Percentiles rank a stretch among this genome's conserved stretches.
phyloP scores from a whole-genome alignment of 2,329 filamentous ascomycete species.

The Byssothecium circinans region DNA sequence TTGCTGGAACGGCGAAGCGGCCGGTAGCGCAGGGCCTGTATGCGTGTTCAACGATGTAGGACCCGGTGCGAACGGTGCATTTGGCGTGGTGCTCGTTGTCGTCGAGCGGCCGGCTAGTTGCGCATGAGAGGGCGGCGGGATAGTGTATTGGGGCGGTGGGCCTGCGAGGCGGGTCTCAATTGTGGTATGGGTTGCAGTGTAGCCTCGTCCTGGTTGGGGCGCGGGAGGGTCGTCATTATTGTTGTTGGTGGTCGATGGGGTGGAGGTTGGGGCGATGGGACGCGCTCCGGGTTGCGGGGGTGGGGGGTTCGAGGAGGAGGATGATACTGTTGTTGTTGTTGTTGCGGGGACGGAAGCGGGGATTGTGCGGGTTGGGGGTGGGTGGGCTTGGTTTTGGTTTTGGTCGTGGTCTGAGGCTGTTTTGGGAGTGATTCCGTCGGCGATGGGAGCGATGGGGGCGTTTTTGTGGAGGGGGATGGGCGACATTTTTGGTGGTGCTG shows the following conservation, averaged over 20 bases:
- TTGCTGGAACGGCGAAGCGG: slow-evolving; percentile 27
- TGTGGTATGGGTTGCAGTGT: slow-evolving; percentile 34
- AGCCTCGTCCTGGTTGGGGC: slow-evolving; percentile 38
- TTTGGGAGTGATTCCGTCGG: slow-evolving; percentile 40
- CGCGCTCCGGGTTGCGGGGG: slow-evolving; percentile 47
- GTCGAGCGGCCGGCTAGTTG: slow-evolving; percentile 46
- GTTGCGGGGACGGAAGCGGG: slow-evolving; percentile 31
- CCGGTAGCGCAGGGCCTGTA: slow-evolving; percentile 23
- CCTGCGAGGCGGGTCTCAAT: slow-evolving; percentile 32
- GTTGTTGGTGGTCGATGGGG: slow-evolving; percentile 10
- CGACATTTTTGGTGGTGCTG: slow-evolving; percentile 42
- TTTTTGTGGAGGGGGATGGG: slow-evolving; percentile 52
- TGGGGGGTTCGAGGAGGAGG: slow-evolving; percentile 25
- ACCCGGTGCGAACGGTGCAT: slow-evolving; percentile 20
- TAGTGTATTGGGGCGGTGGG: slow-evolving; percentile 44
- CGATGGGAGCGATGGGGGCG: slow-evolving; percentile 47
- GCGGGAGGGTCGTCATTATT: slow-evolving; percentile 31
- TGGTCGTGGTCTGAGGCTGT: slow-evolving; percentile 23
- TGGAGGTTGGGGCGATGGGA: slow-evolving; percentile 25
- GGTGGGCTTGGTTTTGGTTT: slow-evolving; percentile 22
- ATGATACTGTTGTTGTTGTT: slow-evolving; percentile 35
- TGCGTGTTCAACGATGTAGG: slow-evolving; percentile 45
- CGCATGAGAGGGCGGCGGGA: slow-evolving; percentile 43
- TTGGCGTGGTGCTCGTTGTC: slow-evolving; percentile 23
- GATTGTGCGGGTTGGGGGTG: slow-evolving; percentile 40